Evolutionary conservation across 805 yeast species (phyloP), one percentile per base, ranked within the genome.

Genomic region (Saturnispora kantuleensis): DNA sequence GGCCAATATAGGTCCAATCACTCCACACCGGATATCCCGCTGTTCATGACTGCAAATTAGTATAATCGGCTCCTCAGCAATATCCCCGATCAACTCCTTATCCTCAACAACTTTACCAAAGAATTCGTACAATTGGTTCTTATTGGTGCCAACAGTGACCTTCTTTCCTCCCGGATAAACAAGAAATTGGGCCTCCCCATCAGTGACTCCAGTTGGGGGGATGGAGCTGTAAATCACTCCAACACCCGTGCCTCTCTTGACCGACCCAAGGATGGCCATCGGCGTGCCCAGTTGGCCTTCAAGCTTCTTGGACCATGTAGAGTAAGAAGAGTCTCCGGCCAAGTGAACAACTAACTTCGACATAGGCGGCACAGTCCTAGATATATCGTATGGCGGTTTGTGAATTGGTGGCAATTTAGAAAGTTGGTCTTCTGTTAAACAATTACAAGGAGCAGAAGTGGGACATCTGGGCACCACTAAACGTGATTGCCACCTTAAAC

Each of bases 1-100:
- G 32, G 58, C 54, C 0, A 82, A 55, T 12, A 77, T 40, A 1
- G 86, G 86, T 0, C 83, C 89, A n/a, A 78, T 51, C 16, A 61
- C 52, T 1, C 89, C 90, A 62, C 93, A 83, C 40, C 93, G 56
- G 0, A 66, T 59, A 55, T 83, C 93, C 49, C 90, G 57, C 38
- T 71, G 59, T 0, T 68, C 54, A 54, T 83, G 93, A 0, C 86
- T 89, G 60, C 93, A 83, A 1, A 80, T 70, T 26, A 81, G 58
- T 1, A 79, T 44, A 1, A 41, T 32, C 6, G 46, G 36, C 2
- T 43, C 28, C 10, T 32, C 31, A 13, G 32, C 39, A 17, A 16
- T 2, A 26, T 38, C 42, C 5, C 40, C 42, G 2, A 28, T 16
- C 6, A 39, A 12, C 11, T 34, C 31, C 15, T 21, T 39, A 35